Conservation (phyloP, 2,329 filamentous ascomycete genomes). For the Pseudocercospora fijiensis region DNA sequence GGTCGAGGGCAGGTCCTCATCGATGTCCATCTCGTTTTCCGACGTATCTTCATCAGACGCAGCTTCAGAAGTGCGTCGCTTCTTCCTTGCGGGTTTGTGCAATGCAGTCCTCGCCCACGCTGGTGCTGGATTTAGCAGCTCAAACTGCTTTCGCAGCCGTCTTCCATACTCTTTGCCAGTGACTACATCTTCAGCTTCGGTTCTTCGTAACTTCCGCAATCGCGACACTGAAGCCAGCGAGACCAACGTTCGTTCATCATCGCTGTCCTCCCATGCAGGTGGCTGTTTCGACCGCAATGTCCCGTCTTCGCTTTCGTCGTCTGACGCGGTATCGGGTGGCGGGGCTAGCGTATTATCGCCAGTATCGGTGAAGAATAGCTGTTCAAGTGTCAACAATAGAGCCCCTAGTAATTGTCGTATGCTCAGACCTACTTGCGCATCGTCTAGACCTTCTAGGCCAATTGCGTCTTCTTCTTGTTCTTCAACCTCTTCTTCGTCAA, state of each 20-base stretch:
- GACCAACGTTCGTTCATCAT: constrained; percentile 82
- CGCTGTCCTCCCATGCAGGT: constrained; percentile 88
- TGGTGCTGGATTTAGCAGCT: constrained; percentile 60
- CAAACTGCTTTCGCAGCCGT: constrained; percentile 71
- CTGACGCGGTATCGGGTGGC: constrained; percentile 43
- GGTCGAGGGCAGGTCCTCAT: constrained; percentile 61
- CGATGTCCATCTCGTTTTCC: constrained; percentile 55
- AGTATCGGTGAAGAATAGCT: constrained; percentile 80
- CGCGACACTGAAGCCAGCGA: constrained; percentile 75
- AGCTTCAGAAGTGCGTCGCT: constrained; percentile 46
- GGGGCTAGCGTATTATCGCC: constrained; percentile 48
- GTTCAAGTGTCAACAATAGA: constrained; percentile 17
- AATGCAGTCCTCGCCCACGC: constrained; percentile 58
- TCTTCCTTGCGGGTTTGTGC: constrained; percentile 46
- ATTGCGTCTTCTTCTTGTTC: constrained; percentile 44
- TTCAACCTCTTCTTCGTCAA: constrained; percentile 48
- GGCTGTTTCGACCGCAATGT: constrained; percentile 43
- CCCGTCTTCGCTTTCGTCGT: constrained; percentile 46
- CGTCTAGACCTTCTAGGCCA: constrained; percentile 64
- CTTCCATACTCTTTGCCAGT: constrained; percentile 81
- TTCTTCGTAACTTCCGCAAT: constrained; percentile 77
- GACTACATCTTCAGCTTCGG: constrained; percentile 81
- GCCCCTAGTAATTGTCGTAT: constrained; percentile 16
- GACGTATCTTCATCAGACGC: constrained; percentile 37
- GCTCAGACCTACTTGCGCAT: constrained; percentile 61